Evolutionary conservation across 371 early-diverging fungal species (phyloP).

Genomic region (Rhizopus delemar): DNA sequence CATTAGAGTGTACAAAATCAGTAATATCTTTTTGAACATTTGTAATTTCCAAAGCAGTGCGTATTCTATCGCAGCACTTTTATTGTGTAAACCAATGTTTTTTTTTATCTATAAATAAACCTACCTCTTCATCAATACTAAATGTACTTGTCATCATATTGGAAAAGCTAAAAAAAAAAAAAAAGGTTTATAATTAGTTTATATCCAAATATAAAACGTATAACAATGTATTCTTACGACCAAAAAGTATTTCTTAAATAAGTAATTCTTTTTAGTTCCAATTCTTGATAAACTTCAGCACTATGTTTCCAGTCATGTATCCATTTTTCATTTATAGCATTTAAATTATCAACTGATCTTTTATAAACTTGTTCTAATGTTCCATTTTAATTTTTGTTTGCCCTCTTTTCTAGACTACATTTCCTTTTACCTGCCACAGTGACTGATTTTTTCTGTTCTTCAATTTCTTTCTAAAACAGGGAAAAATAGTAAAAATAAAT

Average conservation of each 20-base stretch:
- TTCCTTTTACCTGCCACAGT: conserved; percentile 24
- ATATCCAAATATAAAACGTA: conserved; percentile 4
- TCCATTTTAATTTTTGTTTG: background rate
- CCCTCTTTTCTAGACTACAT: background rate
- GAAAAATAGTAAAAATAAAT: background rate
- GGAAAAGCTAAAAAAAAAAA: conserved; percentile 31
- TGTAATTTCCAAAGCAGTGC: conserved; percentile 41
- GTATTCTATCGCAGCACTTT: conserved; percentile 45
- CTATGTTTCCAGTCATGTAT: conserved; percentile 33
- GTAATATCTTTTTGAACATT: conserved; percentile 41
- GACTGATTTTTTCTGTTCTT: conserved; percentile 26
- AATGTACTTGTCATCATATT: conserved; percentile 50
- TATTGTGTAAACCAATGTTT: conserved; percentile 3
- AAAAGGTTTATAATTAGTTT: background rate
- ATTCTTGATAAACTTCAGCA: conserved; percentile 43
- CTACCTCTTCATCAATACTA: conserved; percentile 48
- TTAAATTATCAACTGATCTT: conserved; percentile 37
- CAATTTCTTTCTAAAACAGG: conserved; percentile 34
- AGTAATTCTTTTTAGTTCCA: conserved; percentile 45
- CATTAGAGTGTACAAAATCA: conserved; percentile 32
- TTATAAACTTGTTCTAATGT: conserved; percentile 41
- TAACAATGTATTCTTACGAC: conserved; percentile 24
- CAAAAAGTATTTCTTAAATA: conserved; percentile 43
- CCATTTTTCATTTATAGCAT: conserved; percentile 38
- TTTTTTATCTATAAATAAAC: background rate